phyloP scores from a whole-genome alignment of 2,329 filamentous ascomycete species.

The Penicillium sp. region DNA sequence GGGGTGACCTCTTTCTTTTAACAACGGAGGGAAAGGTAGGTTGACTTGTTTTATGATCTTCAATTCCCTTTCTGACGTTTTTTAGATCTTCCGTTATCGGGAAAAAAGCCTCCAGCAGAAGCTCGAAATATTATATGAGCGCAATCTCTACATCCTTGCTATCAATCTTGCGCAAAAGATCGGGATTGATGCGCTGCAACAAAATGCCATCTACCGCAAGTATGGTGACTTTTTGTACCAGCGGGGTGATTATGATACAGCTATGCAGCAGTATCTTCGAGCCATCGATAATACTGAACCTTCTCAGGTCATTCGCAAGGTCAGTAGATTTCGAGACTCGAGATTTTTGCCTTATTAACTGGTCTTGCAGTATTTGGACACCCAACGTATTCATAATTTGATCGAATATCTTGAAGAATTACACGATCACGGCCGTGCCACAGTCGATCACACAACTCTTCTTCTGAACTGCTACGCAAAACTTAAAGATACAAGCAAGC shows the following conservation, averaged over 20 bases:
- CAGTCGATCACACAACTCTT: constrained; percentile 90
- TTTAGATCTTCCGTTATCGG: constrained; percentile 77
- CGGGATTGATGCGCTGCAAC: constrained; percentile 74
- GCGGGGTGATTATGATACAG: constrained; percentile 91
- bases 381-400: constrained; percentile 93
- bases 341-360: constrained; percentile 16
- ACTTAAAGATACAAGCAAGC: constrained; percentile 91
- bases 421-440: constrained; percentile 89
- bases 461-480: constrained; percentile 97
- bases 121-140: constrained; percentile 87
- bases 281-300: constrained; percentile 96
- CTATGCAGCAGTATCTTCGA: constrained; percentile 98
- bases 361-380: constrained; percentile 74
- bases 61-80: constrained; percentile 23
- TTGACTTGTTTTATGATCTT: not conserved
- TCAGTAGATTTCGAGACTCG: constrained; percentile 31
- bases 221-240: constrained; percentile 95
- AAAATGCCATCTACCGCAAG: constrained; percentile 87
- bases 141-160: constrained; percentile 86
- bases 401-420: constrained; percentile 97
- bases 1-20: constrained; percentile 89
- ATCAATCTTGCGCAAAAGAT: constrained; percentile 91
- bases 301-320: constrained; percentile 92
- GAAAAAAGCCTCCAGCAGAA: constrained; percentile 89
- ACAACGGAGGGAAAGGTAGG: constrained; percentile 86